Percentiles rank a stretch among this genome's conserved stretches.
These are phyloP conservation scores for Penicillium paxilli DNA, from an alignment of 495 filamentous ascomycete genomes.

Conservation along the genomic window DNA sequence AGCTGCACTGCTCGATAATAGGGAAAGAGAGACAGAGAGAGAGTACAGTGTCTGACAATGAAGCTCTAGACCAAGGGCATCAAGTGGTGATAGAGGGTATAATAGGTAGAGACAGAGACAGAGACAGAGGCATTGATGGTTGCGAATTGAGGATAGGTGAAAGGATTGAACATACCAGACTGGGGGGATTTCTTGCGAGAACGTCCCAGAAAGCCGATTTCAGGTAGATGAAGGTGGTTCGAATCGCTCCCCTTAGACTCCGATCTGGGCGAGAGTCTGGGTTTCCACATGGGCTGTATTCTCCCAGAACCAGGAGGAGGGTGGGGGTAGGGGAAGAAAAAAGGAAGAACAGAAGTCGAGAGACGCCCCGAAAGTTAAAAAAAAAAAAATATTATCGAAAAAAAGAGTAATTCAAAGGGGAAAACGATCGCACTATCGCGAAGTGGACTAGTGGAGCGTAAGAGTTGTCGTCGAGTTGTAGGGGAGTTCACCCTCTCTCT, in stretches of 20 bases:
- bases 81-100: too few relatives aligned
- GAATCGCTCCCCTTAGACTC: conserved; percentile 41
- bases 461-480: neutral
- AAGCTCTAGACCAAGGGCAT: too few relatives aligned
- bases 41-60: neutral
- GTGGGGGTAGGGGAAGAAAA: conserved; percentile 15
- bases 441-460: conserved; percentile 7
- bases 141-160: neutral
- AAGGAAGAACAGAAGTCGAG: conserved; percentile 9
- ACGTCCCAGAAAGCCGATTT: conserved; percentile 42
- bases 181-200: conserved; percentile 38
- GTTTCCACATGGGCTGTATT: conserved; percentile 46
- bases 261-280: conserved; percentile 45
- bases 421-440: conserved; percentile 14
- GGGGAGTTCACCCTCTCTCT: too few relatives aligned
- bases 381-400: conserved; percentile 7
- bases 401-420: conserved; percentile 13
- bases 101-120: neutral
- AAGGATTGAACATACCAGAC: conserved; percentile 28
- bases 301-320: conserved; percentile 17
- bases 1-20: too few relatives aligned
- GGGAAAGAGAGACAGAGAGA: conserved; percentile 9
- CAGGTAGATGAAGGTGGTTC: conserved; percentile 32
- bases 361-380: conserved; percentile 18
- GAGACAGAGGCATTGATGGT: neutral